Conservation (phyloP, 2,329 filamentous ascomycete species). For the Penicillium sp. region DNA sequence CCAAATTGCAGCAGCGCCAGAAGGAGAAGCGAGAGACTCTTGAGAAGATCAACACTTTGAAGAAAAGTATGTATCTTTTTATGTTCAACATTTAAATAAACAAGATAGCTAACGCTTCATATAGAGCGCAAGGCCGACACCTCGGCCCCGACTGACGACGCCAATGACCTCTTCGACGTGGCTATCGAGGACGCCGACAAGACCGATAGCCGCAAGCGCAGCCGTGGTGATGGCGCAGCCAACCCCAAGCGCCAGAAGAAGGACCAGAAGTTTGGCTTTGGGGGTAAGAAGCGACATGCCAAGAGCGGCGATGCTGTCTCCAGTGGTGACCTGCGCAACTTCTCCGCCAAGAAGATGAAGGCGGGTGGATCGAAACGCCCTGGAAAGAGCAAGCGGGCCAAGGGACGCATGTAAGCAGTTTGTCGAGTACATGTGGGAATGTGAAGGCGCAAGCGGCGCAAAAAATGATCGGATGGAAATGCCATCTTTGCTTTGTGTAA, state of each 20-base stretch:
- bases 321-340: constrained; percentile 71
- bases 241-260: constrained; percentile 78
- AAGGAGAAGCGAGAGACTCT: constrained; percentile 89
- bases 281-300: constrained; percentile 84
- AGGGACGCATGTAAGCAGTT: constrained; percentile 5
- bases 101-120: not conserved
- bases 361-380: constrained; percentile 44
- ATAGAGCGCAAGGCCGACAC: constrained; percentile 70
- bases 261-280: constrained; percentile 89
- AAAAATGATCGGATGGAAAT: constrained; percentile 11
- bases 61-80: constrained; percentile 68
- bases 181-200: constrained; percentile 67
- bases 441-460: constrained; percentile 12
- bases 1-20: constrained; percentile 87
- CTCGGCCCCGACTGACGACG: constrained; percentile 61
- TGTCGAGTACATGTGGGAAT: not conserved
- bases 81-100: not conserved
- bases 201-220: constrained; percentile 45
- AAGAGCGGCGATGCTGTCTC: constrained; percentile 89
- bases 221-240: constrained; percentile 40
- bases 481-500: constrained; percentile 19
- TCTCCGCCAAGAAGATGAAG: constrained; percentile 85
- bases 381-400: constrained; percentile 47
- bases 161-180: constrained; percentile 81
- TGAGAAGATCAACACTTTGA: constrained; percentile 90